A percentile compares a stretch with the other conserved stretches of the same genome.
Evolutionary conservation across 2,329 filamentous ascomycete species (phyloP).

Genomic region (Pseudocercospora musae): DNA sequence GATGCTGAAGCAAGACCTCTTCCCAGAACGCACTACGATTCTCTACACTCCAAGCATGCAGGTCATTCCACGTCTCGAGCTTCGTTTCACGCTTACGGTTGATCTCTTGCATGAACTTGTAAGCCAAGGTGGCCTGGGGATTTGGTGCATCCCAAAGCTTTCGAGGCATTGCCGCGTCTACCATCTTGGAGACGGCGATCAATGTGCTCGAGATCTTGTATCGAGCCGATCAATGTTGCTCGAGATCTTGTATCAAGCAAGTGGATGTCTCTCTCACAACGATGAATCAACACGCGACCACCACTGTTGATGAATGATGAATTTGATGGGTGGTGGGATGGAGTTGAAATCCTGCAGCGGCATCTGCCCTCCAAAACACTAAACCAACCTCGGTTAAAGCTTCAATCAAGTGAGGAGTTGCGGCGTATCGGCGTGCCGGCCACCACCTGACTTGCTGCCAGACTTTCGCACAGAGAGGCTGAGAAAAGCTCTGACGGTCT

Average conservation of each 20-base stretch:
- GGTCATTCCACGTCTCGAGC: constrained; percentile 65
- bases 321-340: background rate
- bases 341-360: background rate
- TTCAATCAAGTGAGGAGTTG: background rate
- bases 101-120: constrained; percentile 62
- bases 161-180: constrained; percentile 32
- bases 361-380: background rate
- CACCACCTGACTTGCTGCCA: background rate
- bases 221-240: too few relatives aligned
- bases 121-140: constrained; percentile 56
- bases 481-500: too few relatives aligned
- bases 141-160: constrained; percentile 47
- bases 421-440: background rate
- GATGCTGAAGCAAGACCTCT: constrained; percentile 58
- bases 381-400: background rate
- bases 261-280: too few relatives aligned
- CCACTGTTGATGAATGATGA: background rate
- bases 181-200: constrained; percentile 8
- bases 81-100: constrained; percentile 57
- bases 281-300: too few relatives aligned
- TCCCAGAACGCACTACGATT: constrained; percentile 64
- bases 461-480: too few relatives aligned
- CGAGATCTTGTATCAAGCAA: too few relatives aligned
- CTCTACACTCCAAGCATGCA: constrained; percentile 67
- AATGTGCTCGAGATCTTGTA: background rate